A percentile compares a stretch with the other conserved stretches of the same genome.
phyloP scores from a whole-genome alignment of 805 yeast species.

The Schwanniomyces yamadae region DNA sequence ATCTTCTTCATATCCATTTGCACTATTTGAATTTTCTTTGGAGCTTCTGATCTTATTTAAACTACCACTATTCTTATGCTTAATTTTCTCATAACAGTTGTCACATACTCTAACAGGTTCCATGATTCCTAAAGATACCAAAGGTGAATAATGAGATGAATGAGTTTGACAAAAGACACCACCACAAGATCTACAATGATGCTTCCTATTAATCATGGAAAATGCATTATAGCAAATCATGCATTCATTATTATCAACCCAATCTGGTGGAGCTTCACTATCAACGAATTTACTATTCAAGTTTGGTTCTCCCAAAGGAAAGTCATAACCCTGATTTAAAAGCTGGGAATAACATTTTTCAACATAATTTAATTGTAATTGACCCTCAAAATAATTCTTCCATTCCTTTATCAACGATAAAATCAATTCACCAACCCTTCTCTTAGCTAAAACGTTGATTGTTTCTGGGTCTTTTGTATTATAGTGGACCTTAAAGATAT shows the following conservation, averaged over 20 bases:
- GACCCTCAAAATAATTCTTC: conserved; percentile 70
- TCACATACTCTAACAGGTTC: conserved; percentile 94
- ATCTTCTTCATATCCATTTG: conserved; percentile 52
- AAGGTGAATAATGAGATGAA: conserved; percentile 66
- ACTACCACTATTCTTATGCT: conserved; percentile 25
- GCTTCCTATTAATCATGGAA: conserved; percentile 82
- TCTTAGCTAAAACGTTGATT: conserved; percentile 24
- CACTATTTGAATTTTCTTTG: conserved; percentile 2
- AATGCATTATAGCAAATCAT: conserved; percentile 87
- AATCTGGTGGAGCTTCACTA: conserved; percentile 91
- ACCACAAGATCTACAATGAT: conserved; percentile 96
- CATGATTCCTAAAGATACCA: conserved; percentile 82
- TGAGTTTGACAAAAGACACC: conserved; percentile 88
- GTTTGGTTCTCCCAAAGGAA: conserved; percentile 49
- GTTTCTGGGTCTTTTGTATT: conserved; percentile 27
- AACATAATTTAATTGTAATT: conserved; percentile 64
- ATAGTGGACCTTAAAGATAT: conserved; percentile 38
- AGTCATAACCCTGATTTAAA: conserved; percentile 59
- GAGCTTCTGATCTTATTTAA: conserved; percentile 6
- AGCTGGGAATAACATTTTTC: conserved; percentile 60
- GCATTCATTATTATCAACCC: conserved; percentile 95
- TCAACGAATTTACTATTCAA: conserved; percentile 62
- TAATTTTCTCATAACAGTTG: conserved; percentile 70
- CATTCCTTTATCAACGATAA: conserved; percentile 72
- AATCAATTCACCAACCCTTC: conserved; percentile 54